Conservation (phyloP, 441 rosid genomes). For the Corymbia calophylla region DNA sequence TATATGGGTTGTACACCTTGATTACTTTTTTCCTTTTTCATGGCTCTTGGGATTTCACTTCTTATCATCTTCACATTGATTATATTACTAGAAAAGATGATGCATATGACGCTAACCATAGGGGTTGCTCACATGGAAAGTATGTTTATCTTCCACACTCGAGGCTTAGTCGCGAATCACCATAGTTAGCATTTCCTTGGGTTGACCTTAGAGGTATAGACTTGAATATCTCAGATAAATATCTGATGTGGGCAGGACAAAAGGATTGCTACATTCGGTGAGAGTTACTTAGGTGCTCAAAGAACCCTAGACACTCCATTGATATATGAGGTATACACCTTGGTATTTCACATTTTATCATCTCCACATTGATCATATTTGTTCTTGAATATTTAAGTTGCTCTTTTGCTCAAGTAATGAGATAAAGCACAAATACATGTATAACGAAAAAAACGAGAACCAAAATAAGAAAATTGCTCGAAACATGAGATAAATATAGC, state of each 20-base stretch:
- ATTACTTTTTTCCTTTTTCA: not conserved
- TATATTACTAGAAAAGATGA: not conserved
- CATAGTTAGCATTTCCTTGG: not conserved
- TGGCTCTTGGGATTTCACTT: not conserved
- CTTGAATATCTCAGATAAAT: not conserved
- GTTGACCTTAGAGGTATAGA: not conserved
- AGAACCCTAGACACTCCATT: not conserved
- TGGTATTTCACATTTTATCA: not conserved
- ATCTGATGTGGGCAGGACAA: accelerated
- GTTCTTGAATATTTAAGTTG: not conserved
- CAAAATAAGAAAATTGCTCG: not conserved
- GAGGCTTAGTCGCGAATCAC: not conserved
- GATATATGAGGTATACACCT: not conserved
- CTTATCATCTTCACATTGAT: not conserved
- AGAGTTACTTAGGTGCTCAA: not conserved
- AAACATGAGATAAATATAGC: not conserved
- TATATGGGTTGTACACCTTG: not conserved
- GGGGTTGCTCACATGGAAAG: not conserved
- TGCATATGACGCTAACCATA: not conserved
- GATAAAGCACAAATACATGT: not conserved
- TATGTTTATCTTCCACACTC: not conserved
- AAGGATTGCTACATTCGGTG: not conserved
- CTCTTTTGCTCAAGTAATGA: not conserved
- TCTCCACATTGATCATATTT: not conserved
- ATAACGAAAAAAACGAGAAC: not conserved